Evolutionary conservation across 2,329 filamentous ascomycete species (phyloP), one percentile per base, ranked within the genome.

Genomic region (Penicillium polonicum): DNA sequence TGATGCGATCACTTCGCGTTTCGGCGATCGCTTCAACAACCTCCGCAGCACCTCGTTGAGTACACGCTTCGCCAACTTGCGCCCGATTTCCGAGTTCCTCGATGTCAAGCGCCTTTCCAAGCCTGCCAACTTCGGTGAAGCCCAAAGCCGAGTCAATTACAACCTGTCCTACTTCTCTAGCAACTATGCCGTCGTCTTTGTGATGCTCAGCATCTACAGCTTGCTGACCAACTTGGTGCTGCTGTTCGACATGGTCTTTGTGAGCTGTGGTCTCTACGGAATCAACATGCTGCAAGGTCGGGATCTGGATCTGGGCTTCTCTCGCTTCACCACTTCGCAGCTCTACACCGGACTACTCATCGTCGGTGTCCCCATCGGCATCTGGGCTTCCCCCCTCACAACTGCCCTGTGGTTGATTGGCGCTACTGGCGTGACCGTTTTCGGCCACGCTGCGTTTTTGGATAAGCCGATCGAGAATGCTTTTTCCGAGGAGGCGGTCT

Each of bases 401-500:
- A 95, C 92, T 51, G 84, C 92, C 68, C 86, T 97, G 69, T 97
- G 94, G 94, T 85, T 99, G 74, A 91, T 97, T 73, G 94, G 94
- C 75, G 94, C 94, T 69, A 93, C 90, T 68, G 92, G 91, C 75
- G 91, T 97, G 75, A 90, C 88, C 74, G 95, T 97, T 67, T 82
- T 97, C 66, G 94, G 94, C 78, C 94, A 99, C 80, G 94, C 94
- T 68, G 85, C 92, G 63, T 86, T 97, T 75, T 88, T 97, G 89
- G 93, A 97, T 77, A 97, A 96, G 85, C 93, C 93, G 59, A 96
- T 97, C 83, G 94, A 97, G 88, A 93, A 95, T 92, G 92, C 92
- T 97, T 99, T 99, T 97, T 97, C 93, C 85, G 94, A 95, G 92
- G 94, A 99, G 93, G 93, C 94, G 92, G 94, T 99, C 90, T 99